Evolutionary conservation across 257 asterid species (phyloP).

Genomic region (Henckelia pumila): DNA sequence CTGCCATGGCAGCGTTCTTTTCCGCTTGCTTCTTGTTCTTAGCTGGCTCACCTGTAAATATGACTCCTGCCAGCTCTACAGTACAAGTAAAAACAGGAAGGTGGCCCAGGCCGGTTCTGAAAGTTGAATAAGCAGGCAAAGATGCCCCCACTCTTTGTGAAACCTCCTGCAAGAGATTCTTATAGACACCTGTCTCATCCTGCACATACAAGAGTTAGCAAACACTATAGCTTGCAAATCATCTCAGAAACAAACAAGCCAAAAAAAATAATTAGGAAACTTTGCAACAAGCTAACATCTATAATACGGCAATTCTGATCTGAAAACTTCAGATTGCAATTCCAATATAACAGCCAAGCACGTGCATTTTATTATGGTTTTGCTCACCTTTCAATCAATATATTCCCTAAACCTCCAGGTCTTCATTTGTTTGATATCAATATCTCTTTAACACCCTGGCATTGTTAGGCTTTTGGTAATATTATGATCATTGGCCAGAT

Average conservation of each 20-base stretch:
- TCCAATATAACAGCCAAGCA: not conserved
- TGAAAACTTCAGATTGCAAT: constrained; percentile 11
- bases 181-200: constrained; percentile 89
- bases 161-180: constrained; percentile 83
- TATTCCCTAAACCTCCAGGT: not conserved
- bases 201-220: constrained; percentile 30
- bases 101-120: constrained; percentile 69
- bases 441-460: not conserved
- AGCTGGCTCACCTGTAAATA: constrained; percentile 75
- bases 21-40: constrained; percentile 89
- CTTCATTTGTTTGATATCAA: not conserved
- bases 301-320: constrained; percentile 15
- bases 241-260: not conserved
- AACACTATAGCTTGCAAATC: constrained; percentile 22
- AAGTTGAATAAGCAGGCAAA: constrained; percentile 69
- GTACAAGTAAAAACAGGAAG: constrained; percentile 70
- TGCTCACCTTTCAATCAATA: not conserved
- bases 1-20: constrained; percentile 83
- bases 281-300: not conserved
- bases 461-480: not conserved
- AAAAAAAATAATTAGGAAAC: not conserved
- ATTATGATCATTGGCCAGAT: not conserved
- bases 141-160: constrained; percentile 75
- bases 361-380: not conserved
- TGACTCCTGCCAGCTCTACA: constrained; percentile 70